Evolutionary conservation across 306 rosid genomes (phyloP), one percentile per base, ranked within the genome.

Genomic region (Cicer arietinum): DNA sequence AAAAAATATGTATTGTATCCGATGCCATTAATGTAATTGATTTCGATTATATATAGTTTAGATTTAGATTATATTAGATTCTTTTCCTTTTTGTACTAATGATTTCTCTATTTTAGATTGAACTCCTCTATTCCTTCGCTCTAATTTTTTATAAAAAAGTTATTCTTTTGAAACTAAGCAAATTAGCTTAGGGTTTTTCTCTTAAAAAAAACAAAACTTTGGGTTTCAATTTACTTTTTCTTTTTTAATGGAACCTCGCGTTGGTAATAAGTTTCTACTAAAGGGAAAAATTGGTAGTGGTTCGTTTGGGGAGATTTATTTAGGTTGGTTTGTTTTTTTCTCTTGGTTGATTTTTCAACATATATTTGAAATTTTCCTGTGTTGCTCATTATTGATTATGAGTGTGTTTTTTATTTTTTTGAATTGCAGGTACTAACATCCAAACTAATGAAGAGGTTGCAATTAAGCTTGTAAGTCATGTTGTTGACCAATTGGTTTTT

Each of bases 211-310:
- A 25, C 35, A 25, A 25, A 25, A 3, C 35, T 25, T 25, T 25
- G 35, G 35, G 35, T 25, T 91, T 79, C 69, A 1, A 0, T 11
- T 6, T 54, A 0, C 11, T 53, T 53, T 13, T 10, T 35, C 8
- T 8, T 6, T 51, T 8, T 37, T 79, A 82, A 93, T 93, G 98
- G 98, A 93, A 82, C 93, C 95, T 88, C 97, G 97, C 61, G 94
- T 93, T 71, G 97, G 97, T 20, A 90, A 92, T 53, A 93, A 87
- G 91, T 93, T 86, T 85, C 89, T 91, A 43, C 77, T 93, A 43
- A 93, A 93, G 20, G 85, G 97, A 71, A 93, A 93, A 89, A 89
- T 93, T 88, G 98, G 98, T 17, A 89, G 98, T 81, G 96, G 98
- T 53, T 91, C 98, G 13, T 93, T 93, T 16, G 98, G 98, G 51